Base-by-base conservation (phyloP, 2,329 filamentous ascomycete genomes). In the Cladophialophora carrionii region DNA sequence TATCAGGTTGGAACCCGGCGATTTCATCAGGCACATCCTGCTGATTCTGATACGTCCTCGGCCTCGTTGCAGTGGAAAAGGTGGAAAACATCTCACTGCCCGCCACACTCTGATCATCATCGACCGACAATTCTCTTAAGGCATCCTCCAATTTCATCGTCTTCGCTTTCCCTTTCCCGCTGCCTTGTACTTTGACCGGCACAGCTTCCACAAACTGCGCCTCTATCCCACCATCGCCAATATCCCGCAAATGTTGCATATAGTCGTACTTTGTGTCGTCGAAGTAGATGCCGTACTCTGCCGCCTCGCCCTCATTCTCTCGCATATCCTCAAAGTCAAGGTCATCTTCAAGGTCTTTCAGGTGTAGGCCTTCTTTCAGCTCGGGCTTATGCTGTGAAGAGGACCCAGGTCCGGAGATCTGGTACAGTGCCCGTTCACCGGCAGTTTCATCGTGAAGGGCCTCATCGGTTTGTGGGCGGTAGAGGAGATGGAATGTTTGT, bases 251-350 rank as follows among this genome's bases (percentile, higher is more conserved):
- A 78, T 99, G 95, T 78, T 99, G 95, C 95, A 99, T 99, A 80
- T 99, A 99, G 78, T 99, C 95, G 79, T 99, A 99, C 74, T 91
- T 86, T 70, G 91, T 90, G 79, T 99, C 95, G 78, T 99, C 96
- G 77, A 85, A 99, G 82, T 90, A 99, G 70, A 99, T 87, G 69
- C 95, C 95, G 78, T 97, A 87, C 76, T 90, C 91, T 71, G 96
- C 95, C 8, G 96, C 95, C 80, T 99, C 93, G 72, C 96, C 96
- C 78, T 99, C 95, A 77, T 99, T 98, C 63, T 87, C 85, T 71
- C 93, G 88, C 70, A 96, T 87, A 66, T 79, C 80, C 49, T 83
- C 81, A 37, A 85, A 81, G 1, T 90, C 90, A 57, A 97, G 88
- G 75, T 88, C 86, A 56, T 80, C 76, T 68, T 96, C 90, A 3